Conservation (phyloP, 768 basidiomycete species). For the Clitopilus hobsonii region DNA sequence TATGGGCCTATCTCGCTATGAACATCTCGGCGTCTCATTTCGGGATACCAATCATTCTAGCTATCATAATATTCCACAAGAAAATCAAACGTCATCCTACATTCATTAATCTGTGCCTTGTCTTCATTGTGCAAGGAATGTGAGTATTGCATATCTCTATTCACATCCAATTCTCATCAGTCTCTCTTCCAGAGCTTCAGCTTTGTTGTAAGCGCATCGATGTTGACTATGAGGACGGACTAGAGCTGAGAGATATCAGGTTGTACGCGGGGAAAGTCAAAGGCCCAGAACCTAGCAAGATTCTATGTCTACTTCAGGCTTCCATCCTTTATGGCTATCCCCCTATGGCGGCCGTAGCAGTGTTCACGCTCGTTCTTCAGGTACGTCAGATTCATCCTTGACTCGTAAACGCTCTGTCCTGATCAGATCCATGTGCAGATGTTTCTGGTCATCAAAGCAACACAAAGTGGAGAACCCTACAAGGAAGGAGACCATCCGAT, state of each 20-base stretch:
- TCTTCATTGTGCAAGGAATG: slow-evolving; percentile 43
- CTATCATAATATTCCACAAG: slow-evolving; percentile 33
- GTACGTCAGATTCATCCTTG: slow-evolving; percentile 12
- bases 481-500: slow-evolving; percentile 27
- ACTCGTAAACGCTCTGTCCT: background rate
- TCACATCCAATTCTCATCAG: background rate
- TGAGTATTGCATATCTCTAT: slow-evolving; percentile 16
- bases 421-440: slow-evolving; percentile 27
- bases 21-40: slow-evolving; percentile 49
- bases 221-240: background rate
- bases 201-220: slow-evolving; percentile 27
- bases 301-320: slow-evolving; percentile 41
- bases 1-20: slow-evolving; percentile 37
- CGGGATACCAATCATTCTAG: slow-evolving; percentile 40
- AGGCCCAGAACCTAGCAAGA: slow-evolving; percentile 38
- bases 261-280: slow-evolving; percentile 35
- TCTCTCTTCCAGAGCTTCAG: slow-evolving; percentile 27
- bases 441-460: slow-evolving; percentile 35
- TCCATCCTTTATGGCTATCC: slow-evolving; percentile 45
- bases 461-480: slow-evolving; percentile 27
- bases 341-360: slow-evolving; percentile 38
- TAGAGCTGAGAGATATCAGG: slow-evolving; percentile 16
- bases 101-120: slow-evolving; percentile 39
- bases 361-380: slow-evolving; percentile 38
- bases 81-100: slow-evolving; percentile 40